A percentile compares a stretch with the other conserved stretches of the same genome.
Evolutionary conservation across 345 rosid species (phyloP).

Genomic region (Sapria himalayana): DNA sequence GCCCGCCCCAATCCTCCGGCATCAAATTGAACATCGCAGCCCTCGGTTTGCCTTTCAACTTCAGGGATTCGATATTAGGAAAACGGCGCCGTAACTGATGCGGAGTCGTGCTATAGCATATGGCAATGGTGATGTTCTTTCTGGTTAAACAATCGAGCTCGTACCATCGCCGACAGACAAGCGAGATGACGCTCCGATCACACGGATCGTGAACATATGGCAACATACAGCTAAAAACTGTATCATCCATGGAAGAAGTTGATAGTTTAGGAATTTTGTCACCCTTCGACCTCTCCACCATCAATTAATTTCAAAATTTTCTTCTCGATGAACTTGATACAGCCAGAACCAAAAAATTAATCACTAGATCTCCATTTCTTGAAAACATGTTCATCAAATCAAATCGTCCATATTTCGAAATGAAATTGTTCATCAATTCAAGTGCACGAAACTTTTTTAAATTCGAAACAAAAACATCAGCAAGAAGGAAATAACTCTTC

Average conservation of each 20-base stretch:
- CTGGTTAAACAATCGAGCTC: conserved; percentile 58
- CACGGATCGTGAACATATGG: conserved; percentile 45
- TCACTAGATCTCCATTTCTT: no score
- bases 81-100: conserved; percentile 46
- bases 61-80: conserved; percentile 44
- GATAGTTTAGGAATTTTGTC: no score
- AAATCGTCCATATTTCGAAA: no score
- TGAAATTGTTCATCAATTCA: no score
- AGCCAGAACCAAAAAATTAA: no score
- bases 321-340: no score
- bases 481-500: no score
- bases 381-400: no score
- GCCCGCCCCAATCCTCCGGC: conserved; percentile 94
- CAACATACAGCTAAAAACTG: conserved; percentile 39
- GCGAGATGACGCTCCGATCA: conserved; percentile 59
- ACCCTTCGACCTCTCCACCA: no score
- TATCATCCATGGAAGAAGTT: conserved; percentile 41
- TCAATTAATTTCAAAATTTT: no score
- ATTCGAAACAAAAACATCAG: no score
- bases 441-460: no score
- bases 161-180: conserved; percentile 60
- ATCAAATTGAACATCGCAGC: conserved; percentile 91
- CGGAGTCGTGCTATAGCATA: conserved; percentile 58
- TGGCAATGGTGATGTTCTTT: conserved; percentile 66
- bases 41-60: conserved; percentile 72